Percentiles rank a stretch among this genome's conserved stretches.
Conservation (phyloP, 176 grass and related monocot genomes). For the maize (Zea mays) region DNA sequence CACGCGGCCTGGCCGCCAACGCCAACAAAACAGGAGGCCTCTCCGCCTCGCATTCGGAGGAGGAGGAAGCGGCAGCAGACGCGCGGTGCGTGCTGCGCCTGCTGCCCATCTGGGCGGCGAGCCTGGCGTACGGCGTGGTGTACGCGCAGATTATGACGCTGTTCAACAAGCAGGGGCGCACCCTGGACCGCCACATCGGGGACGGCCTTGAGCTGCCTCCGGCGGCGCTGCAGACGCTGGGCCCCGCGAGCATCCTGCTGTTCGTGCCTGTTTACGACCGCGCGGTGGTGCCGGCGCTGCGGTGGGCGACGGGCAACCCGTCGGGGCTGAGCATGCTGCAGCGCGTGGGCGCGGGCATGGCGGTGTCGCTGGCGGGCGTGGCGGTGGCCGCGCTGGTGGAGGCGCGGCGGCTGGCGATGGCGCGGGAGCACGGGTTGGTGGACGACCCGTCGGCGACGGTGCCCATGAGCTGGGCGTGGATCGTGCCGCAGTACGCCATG, state of each 20-base stretch:
- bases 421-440: slow-evolving; percentile 36
- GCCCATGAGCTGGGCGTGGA: slow-evolving; percentile 54
- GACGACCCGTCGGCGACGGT: slow-evolving; percentile 37
- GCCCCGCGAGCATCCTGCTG: slow-evolving; percentile 37
- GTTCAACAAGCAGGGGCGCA: slow-evolving; percentile 56
- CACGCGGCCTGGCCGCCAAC: neutral
- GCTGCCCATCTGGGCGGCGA: slow-evolving; percentile 49
- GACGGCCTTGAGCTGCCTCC: slow-evolving; percentile 35
- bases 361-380: slow-evolving; percentile 28
- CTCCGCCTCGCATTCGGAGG: too few species aligned
- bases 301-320: slow-evolving; percentile 34
- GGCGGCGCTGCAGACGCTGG: slow-evolving; percentile 40
- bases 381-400: slow-evolving; percentile 44
- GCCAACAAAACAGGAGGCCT: too few species aligned
- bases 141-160: slow-evolving; percentile 58
- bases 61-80: neutral
- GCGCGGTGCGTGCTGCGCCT: slow-evolving; percentile 28
- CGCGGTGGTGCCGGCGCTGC: slow-evolving; percentile 36
- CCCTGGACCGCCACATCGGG: slow-evolving; percentile 42
- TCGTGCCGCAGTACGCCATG: slow-evolving; percentile 54
- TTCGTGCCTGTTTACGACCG: slow-evolving; percentile 56
- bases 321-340: slow-evolving; percentile 59
- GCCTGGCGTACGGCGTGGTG: slow-evolving; percentile 47
- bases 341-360: slow-evolving; percentile 53
- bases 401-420: slow-evolving; percentile 38